These are phyloP conservation scores for Colletotrichum sp. DNA, from an alignment of 2,329 filamentous ascomycete genomes.

Conservation along the genomic window DNA sequence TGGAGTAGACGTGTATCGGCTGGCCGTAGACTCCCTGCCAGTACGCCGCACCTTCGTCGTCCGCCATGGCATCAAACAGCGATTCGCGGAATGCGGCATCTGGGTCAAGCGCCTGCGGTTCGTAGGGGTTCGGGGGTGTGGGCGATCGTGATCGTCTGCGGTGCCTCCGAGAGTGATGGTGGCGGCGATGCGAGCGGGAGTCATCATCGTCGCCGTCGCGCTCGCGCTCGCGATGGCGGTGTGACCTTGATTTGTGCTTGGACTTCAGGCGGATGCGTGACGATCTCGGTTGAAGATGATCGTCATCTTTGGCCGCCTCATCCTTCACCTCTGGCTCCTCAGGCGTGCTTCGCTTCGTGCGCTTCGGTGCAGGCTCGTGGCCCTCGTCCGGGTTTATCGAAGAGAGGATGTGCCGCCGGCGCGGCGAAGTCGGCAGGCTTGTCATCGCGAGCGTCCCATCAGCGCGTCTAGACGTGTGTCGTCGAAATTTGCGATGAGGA, in stretches of 20 bases:
- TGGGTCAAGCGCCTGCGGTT: conserved; percentile 60
- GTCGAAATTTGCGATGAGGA: background rate
- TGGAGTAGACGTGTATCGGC: conserved; percentile 82
- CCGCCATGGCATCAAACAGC: conserved; percentile 94
- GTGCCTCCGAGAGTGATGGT: conserved; percentile 28
- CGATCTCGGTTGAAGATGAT: conserved; percentile 21
- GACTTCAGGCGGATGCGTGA: conserved; percentile 49
- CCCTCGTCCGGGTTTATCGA: conserved; percentile 47
- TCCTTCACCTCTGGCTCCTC: background rate
- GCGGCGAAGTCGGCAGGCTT: conserved; percentile 36
- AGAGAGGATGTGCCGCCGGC: conserved; percentile 52
- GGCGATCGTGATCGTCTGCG: conserved; percentile 44
- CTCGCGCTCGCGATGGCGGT: conserved; percentile 26
- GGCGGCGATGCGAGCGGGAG: conserved; percentile 28
- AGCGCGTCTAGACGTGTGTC: background rate
- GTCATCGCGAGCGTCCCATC: conserved; percentile 36
- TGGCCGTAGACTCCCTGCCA: conserved; percentile 98
- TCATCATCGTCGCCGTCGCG: conserved; percentile 29
- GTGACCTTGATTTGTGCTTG: conserved; percentile 30
- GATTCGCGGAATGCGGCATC: conserved; percentile 88
- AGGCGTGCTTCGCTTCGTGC: conserved; percentile 13
- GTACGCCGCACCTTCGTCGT: conserved; percentile 93
- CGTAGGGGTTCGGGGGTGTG: conserved; percentile 52
- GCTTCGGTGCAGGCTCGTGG: background rate
- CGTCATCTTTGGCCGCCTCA: background rate